phyloP scores from a whole-genome alignment of 2,329 filamentous ascomycete species.

The Claviceps pazoutovae region DNA sequence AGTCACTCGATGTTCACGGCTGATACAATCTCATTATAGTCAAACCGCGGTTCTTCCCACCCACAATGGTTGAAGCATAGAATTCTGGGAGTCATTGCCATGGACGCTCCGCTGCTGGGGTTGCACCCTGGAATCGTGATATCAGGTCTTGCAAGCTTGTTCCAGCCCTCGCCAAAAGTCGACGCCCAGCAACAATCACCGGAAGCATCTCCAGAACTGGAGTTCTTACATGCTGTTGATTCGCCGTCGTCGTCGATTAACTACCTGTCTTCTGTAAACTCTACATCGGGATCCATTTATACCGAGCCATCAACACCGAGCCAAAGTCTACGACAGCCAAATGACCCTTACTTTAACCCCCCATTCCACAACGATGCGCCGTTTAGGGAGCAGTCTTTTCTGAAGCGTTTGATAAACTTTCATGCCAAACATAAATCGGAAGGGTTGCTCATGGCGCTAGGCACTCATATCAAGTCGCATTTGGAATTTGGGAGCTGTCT shows the following conservation, averaged over 20 bases:
- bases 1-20: not conserved
- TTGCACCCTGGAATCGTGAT: conserved; percentile 78
- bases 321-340: conserved; percentile 8
- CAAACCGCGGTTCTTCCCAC: conserved; percentile 19
- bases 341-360: conserved; percentile 60
- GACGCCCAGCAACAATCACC: not conserved
- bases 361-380: conserved; percentile 61
- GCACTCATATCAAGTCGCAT: conserved; percentile 63
- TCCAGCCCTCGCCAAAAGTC: conserved; percentile 32
- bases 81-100: conserved; percentile 66
- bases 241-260: conserved; percentile 8
- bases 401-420: conserved; percentile 59
- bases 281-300: not conserved
- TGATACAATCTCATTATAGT: conserved; percentile 11
- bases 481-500: conserved; percentile 72
- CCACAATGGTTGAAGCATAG: conserved; percentile 48
- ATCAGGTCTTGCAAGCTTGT: conserved; percentile 69
- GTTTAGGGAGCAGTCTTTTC: conserved; percentile 54
- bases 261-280: conserved; percentile 9
- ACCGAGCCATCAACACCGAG: not conserved
- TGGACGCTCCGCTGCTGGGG: conserved; percentile 77
- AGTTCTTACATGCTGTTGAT: not conserved
- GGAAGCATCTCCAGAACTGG: not conserved
- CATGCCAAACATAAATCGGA: conserved; percentile 64
- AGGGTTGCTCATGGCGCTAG: conserved; percentile 54